Percentiles rank a stretch among this genome's conserved stretches.
Conservation (phyloP, 108 stramenopile genomes). For the Cyclostephanos tholiformis region DNA sequence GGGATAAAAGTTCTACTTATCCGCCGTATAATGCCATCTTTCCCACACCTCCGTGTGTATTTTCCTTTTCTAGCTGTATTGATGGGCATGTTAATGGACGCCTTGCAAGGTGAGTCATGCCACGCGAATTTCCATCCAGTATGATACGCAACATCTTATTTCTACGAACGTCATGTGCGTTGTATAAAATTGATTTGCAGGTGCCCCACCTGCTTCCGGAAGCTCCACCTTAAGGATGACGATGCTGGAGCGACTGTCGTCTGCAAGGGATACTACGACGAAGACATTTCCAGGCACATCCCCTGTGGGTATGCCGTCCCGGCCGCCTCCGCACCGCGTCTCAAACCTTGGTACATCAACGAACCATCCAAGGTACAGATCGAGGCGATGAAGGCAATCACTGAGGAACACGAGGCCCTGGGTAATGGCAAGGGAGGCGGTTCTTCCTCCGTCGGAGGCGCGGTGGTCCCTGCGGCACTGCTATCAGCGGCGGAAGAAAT, state of each 20-base stretch:
- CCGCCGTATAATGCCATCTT: not conserved
- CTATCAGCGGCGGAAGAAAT: slow-evolving; percentile 45
- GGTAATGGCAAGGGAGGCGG: slow-evolving; percentile 32
- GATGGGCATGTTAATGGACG: slow-evolving; percentile 79
- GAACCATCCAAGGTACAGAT: slow-evolving; percentile 69
- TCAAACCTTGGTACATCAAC: slow-evolving; percentile 48
- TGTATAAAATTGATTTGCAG: not conserved
- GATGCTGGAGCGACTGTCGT: slow-evolving; percentile 45
- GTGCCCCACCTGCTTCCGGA: slow-evolving; percentile 64
- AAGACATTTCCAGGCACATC: slow-evolving; percentile 40
- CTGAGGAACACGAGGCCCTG: slow-evolving; percentile 36
- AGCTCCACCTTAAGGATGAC: slow-evolving; percentile 61
- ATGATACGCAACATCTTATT: not conserved
- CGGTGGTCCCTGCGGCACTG: slow-evolving; percentile 32
- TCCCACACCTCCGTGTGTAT: not conserved
- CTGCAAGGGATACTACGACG: slow-evolving; percentile 74
- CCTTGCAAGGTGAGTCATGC: slow-evolving; percentile 42
- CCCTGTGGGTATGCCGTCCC: slow-evolving; percentile 27
- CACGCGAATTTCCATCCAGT: not conserved
- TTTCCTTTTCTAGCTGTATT: slow-evolving; percentile 48
- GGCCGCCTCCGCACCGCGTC: slow-evolving; percentile 17
- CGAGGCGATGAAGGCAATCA: slow-evolving; percentile 62
- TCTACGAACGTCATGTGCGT: not conserved
- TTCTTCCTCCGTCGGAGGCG: not conserved
- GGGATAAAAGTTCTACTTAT: not conserved